Evolutionary conservation across 495 filamentous ascomycete genomes (phyloP), one percentile per base, ranked within the genome.

Genomic region (Podospora conica): DNA sequence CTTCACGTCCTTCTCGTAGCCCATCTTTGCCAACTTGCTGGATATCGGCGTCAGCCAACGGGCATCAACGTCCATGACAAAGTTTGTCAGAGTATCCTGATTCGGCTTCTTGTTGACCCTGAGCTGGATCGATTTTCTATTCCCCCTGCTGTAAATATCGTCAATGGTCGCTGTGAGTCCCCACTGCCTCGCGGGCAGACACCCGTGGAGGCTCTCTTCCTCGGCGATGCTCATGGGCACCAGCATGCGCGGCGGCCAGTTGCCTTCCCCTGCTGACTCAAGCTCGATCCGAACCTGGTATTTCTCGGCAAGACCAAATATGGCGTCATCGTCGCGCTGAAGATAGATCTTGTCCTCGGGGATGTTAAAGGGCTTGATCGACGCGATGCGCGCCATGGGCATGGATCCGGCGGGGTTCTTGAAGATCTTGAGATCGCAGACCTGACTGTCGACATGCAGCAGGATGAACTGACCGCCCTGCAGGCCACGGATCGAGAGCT

Each of bases 191-290:
- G 71, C 65, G 8, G 70, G 69, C 20, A 70, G 70, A 56, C 24
- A 67, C 60, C 63, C 60, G 71, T 25, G 66, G 53, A 60, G 70
- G 60, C 70, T 66, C 20, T 69, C 53, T 9, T 77, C 73, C 53
- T 69, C 65, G 25, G 64, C 66, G 54, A 73, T 69, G 48, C 70
- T 65, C n/a, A 72, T 71, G 20, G 57, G 25, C 29, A 79, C 69
- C 1, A 80, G 69, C 23, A 79, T 76, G 40, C 75, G 54, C 0
- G 82, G 81, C n/a, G 82, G 83, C 83, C 83, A 85, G 58, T 75
- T 71, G 40, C 71, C 67, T 58, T 76, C 78, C 29, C 79, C 77
- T 2, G 78, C 75, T 8, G 81, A 79, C 61, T 83, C 79, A 7
- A 85, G 65, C 66, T 81, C 77, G 40, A 83, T 68, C n/a, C 75